Percentiles rank a stretch among this genome's conserved stretches.
Conservation (phyloP, 148 eudicot species). For the Rheum nobile region DNA sequence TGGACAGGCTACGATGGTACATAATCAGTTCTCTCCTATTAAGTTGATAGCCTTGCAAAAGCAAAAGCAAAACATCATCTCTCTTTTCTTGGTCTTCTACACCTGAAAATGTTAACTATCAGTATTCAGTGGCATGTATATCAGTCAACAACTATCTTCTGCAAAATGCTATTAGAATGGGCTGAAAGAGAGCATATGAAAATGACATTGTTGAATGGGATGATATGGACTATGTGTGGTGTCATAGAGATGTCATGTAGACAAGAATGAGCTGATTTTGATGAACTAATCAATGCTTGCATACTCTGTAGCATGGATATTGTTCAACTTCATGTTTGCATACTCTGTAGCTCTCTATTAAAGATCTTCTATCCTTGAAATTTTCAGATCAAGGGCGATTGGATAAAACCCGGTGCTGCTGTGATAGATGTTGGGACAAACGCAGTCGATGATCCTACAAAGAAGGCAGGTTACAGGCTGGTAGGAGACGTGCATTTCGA, state of each 20-base stretch:
- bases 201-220: neutral
- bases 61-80: too few relatives aligned
- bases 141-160: neutral
- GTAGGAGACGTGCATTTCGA: slow-evolving; percentile 90
- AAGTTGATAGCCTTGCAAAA: neutral
- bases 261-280: neutral
- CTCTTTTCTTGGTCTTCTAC: neutral
- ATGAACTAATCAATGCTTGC: neutral
- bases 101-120: neutral
- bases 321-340: neutral
- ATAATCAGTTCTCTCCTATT: neutral
- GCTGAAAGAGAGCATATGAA: neutral
- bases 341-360: too few relatives aligned
- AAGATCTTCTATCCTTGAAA: neutral
- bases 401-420: slow-evolving; percentile 99
- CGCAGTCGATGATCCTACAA: slow-evolving; percentile 78
- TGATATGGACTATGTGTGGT: neutral
- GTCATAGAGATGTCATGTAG: neutral
- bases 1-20: slow-evolving; percentile 94
- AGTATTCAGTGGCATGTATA: neutral
- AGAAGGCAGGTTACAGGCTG: slow-evolving; percentile 77
- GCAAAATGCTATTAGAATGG: neutral
- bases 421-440: slow-evolving; percentile 94
- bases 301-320: too few relatives aligned
- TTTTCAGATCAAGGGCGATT: slow-evolving; percentile 79